Base-by-base conservation (phyloP, 768 basidiomycete genomes). In the Gymnopilus junonius region DNA sequence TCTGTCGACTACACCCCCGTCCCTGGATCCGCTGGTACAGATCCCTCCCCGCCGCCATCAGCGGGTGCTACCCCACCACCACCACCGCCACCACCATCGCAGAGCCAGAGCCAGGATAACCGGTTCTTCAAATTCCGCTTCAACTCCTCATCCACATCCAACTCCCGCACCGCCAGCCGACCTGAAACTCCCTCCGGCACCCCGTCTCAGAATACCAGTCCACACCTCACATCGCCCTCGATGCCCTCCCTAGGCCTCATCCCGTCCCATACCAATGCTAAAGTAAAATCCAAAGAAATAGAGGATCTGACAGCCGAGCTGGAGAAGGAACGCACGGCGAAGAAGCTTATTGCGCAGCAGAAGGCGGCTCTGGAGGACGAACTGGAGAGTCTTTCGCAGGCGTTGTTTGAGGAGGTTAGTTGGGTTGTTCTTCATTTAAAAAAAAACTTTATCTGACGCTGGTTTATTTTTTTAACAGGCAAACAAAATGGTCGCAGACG, bases 401-500 rank as follows among this genome's bases (percentile, higher is more conserved):
- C 93, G 0, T 74, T 95, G 51, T 95, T 95, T 67, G 93, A 94
- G 73, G 93, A 95, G 85, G 92, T 92, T 65, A 6, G 78, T 63
- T n/a, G n/a, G n/a, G n/a, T n/a, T n/a, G n/a, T n/a, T n/a, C n/a
- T 46, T 20, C 20, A 21, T 21, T 11, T n/a, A n/a, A n/a, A n/a
- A n/a, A n/a, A n/a, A n/a, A n/a, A n/a, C n/a, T n/a, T n/a, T n/a
- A n/a, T n/a, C n/a, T n/a, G n/a, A n/a, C n/a, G n/a, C n/a, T n/a
- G n/a, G n/a, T n/a, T n/a, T n/a, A n/a, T n/a, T n/a, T n/a, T n/a
- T n/a, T n/a, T n/a, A n/a, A n/a, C n/a, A 93, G 91, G 93, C 94
- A 6, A 95, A 95, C 73, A 92, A 90, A 66, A 95, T 95, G 93
- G 93, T 95, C 2, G 85, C 90, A 8, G 82, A 82, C 0, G 94